Evolutionary conservation across 2,329 filamentous ascomycete species (phyloP), one percentile per base, ranked within the genome.

Genomic region (Coniosporium tulheliwenetii): DNA sequence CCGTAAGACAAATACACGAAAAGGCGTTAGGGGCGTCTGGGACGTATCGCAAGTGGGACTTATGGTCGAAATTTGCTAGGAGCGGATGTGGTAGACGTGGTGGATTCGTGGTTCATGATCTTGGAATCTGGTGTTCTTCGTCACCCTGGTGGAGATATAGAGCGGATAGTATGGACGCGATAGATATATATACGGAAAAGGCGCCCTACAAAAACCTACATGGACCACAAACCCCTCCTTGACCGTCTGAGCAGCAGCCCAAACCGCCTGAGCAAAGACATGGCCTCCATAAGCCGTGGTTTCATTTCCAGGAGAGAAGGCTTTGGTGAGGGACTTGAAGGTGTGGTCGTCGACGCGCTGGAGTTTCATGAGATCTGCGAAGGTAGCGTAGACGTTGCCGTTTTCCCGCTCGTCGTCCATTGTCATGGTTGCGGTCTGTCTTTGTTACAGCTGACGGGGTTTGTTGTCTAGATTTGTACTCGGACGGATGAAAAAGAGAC

Each of bases 201-300:
- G 19, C 19, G 7, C 19, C 19, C 19, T 26, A 26, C 19, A 26
- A 26, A 26, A 36, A 51, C 61, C 44, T 56, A 72, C 69, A 55
- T 73, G 69, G 15, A 75, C 56, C 26, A 72, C 50, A 39, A 70
- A 66, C 2, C 67, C 70, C 26, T 60, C 54, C 5, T 48, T 50
- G 10, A 74, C 66, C 1, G 71, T 75, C 44, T 73, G 66, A 8
- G 66, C 65, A 8, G 71, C 71, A 12, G 71, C 71, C 59, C 68
- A 75, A 12, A 67, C 69, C 30, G 70, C 65, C 52, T 75, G 71
- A n/a, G 67, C 66, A 47, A 67, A 74, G 4, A 73, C 69, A 55
- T 75, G 70, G 1, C 71, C 70, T 10, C 71, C 71, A 52, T 71
- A 74, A 0, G 69, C 64, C 10, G 62, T 56, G 2, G 56, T 57